A percentile compares a stretch with the other conserved stretches of the same genome.
phyloP scores from a whole-genome alignment of 257 asterid species.

The Solanum corneliomulleri region DNA sequence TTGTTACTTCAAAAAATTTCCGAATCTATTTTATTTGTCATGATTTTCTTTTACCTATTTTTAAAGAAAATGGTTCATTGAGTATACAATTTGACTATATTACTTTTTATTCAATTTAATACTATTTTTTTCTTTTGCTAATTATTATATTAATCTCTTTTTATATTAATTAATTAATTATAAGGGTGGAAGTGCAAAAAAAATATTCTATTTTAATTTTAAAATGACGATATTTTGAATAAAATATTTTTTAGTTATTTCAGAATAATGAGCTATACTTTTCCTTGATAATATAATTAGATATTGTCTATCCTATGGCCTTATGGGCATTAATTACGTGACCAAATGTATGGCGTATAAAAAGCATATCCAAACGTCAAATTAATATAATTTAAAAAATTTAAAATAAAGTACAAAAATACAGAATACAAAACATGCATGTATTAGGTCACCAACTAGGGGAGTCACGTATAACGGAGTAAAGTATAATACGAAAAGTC shows the following conservation, averaged over 20 bases:
- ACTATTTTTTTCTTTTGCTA: background rate
- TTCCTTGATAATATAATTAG: background rate
- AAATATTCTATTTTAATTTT: background rate
- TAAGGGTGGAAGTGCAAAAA: background rate
- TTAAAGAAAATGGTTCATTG: background rate
- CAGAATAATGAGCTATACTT: background rate
- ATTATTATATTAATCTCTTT: background rate
- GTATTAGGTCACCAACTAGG: background rate
- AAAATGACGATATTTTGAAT: background rate
- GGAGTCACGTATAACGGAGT: background rate
- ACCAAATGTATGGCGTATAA: constrained; percentile 2
- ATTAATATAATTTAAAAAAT: background rate
- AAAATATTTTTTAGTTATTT: background rate
- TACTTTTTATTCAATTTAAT: background rate
- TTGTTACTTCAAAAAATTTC: background rate
- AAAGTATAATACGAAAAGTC: background rate
- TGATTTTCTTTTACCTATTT: background rate
- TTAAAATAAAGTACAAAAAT: background rate
- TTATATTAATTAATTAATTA: background rate
- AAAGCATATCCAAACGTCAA: background rate
- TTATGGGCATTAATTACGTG: constrained; percentile 8
- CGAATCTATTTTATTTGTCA: background rate
- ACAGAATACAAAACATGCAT: constrained; percentile 3
- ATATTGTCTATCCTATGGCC: background rate
- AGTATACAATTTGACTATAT: background rate